Base-by-base conservation (phyloP, 2,329 filamentous ascomycete species). In the Epichloe amarillans region DNA sequence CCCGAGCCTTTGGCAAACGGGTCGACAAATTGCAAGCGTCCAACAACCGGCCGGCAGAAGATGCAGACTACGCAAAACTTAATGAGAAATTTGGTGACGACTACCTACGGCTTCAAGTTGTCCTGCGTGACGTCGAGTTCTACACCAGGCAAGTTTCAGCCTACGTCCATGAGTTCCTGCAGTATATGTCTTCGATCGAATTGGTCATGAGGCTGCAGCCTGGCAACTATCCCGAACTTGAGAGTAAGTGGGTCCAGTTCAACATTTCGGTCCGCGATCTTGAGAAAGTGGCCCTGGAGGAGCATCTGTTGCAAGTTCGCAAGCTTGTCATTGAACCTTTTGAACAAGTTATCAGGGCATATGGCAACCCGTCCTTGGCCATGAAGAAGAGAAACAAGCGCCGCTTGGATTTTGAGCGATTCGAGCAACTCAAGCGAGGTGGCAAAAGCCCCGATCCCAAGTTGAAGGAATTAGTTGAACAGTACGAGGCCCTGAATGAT, bases 381-480 rank as follows among this genome's bases (percentile, higher is more conserved):
- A 95, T 97, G 80, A 87, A 89, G 63, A 95, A 97, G 70, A 85
- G 93, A 23, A 84, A 90, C 59, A 97, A 97, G 72, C 84, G 88
- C n/a, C 79, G 94, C 14, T 72, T 91, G 15, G 89, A 96, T 62
- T 97, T 87, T 65, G 88, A 91, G 56, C 86, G 86, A 58, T 88
- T 80, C 58, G 83, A 87, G 61, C 80, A 85, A 57, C 75, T 90
- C 52, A 84, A 85, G 61, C 86, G 88, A 43, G 76, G 80, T 36
- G 88, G 88, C 55, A 90, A 94, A 66, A 94, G 88, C 58, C 75
- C 88, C 12, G 91, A 97, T 64, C 84, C 88, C 61, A 93, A 91
- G 64, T 83, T 90, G 4, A 74, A 79, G 15, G 88, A 95, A 58
- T 80, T 86, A 39, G 88, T 89, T 19, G 88, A 95, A 61, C 85